Evolutionary conservation across 345 rosid species (phyloP).

Genomic region (Melastoma malabathricum): DNA sequence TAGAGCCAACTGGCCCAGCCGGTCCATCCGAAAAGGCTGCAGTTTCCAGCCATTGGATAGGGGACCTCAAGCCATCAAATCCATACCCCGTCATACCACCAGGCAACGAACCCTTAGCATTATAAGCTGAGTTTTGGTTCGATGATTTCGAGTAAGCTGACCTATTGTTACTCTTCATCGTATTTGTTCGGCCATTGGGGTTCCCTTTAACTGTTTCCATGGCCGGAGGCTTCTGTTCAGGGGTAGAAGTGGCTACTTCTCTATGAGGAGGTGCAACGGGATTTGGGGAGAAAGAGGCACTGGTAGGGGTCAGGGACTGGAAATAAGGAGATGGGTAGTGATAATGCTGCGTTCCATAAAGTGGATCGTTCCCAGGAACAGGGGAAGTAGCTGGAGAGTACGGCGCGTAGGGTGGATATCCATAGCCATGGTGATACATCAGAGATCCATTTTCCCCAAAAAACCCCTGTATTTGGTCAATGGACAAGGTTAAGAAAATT

Average conservation of each 20-base stretch:
- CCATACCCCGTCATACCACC: constrained; percentile 34
- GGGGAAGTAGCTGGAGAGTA: constrained; percentile 84
- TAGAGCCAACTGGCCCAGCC: constrained; percentile 26
- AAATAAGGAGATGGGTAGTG: constrained; percentile 66
- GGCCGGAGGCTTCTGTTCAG: constrained; percentile 48
- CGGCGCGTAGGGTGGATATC: constrained; percentile 55
- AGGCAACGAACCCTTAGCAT: constrained; percentile 20
- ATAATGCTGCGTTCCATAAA: constrained; percentile 75
- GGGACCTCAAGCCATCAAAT: constrained; percentile 38
- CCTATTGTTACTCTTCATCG: constrained; percentile 40
- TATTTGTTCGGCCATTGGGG: constrained; percentile 29
- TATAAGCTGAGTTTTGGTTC: constrained; percentile 26
- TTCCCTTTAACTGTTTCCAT: constrained; percentile 40
- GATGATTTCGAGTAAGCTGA: constrained; percentile 39
- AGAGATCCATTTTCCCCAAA: constrained; percentile 73
- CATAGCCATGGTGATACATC: constrained; percentile 51
- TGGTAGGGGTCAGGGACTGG: constrained; percentile 38
- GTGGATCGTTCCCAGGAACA: constrained; percentile 74
- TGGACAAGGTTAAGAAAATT: constrained; percentile 6
- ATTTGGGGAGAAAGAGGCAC: constrained; percentile 36
- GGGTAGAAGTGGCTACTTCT: constrained; percentile 38
- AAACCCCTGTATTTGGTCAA: constrained; percentile 36
- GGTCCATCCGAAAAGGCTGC: constrained; percentile 44
- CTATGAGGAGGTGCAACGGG: constrained; percentile 34
- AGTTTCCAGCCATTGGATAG: constrained; percentile 36